Percentiles rank a stretch among this genome's conserved stretches.
These are phyloP conservation scores for Candida maesae DNA, from an alignment of 805 yeast species.

Conservation along the genomic window DNA sequence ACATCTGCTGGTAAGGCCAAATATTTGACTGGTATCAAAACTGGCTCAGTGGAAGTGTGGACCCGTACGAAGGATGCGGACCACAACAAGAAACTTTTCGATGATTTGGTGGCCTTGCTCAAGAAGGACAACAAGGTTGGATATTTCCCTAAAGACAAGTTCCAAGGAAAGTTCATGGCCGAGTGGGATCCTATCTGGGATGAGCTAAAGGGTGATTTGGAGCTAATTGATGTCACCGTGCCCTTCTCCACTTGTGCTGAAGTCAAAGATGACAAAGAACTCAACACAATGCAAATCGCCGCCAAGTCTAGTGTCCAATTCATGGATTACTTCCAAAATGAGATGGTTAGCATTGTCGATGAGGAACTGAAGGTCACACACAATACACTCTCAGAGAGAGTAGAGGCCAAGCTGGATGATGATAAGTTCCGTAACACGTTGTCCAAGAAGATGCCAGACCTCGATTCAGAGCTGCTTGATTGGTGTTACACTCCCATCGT, in stretches of 20 bases:
- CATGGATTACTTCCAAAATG: slow-evolving; percentile 81
- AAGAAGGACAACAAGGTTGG: slow-evolving; percentile 54
- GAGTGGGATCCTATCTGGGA: slow-evolving; percentile 62
- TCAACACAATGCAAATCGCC: slow-evolving; percentile 60
- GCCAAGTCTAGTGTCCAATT: slow-evolving; percentile 72
- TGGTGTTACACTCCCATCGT: slow-evolving; percentile 94
- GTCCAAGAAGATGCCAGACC: slow-evolving; percentile 53
- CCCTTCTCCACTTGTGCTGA: slow-evolving; percentile 61
- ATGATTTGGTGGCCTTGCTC: slow-evolving; percentile 46
- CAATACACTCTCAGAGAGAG: slow-evolving; percentile 63
- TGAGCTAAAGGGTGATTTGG: slow-evolving; percentile 36
- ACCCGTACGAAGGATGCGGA: slow-evolving; percentile 78
- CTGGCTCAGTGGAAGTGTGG: slow-evolving; percentile 52
- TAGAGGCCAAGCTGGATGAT: slow-evolving; percentile 82
- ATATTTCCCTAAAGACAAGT: slow-evolving; percentile 67
- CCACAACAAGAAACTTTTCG: slow-evolving; percentile 65
- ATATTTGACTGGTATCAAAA: slow-evolving; percentile 58
- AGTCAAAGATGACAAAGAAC: slow-evolving; percentile 76
- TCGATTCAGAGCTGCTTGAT: slow-evolving; percentile 74
- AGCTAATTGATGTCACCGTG: slow-evolving; percentile 47
- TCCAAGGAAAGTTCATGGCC: slow-evolving; percentile 76
- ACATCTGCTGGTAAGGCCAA: slow-evolving; percentile 85
- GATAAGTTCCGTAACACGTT: slow-evolving; percentile 56
- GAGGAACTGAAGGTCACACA: slow-evolving; percentile 79
- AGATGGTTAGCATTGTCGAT: slow-evolving; percentile 82